Percentiles rank a stretch among this genome's conserved stretches.
These are phyloP conservation scores for Malus sylvestris DNA, from an alignment of 306 rosid genomes.

Conservation along the genomic window DNA sequence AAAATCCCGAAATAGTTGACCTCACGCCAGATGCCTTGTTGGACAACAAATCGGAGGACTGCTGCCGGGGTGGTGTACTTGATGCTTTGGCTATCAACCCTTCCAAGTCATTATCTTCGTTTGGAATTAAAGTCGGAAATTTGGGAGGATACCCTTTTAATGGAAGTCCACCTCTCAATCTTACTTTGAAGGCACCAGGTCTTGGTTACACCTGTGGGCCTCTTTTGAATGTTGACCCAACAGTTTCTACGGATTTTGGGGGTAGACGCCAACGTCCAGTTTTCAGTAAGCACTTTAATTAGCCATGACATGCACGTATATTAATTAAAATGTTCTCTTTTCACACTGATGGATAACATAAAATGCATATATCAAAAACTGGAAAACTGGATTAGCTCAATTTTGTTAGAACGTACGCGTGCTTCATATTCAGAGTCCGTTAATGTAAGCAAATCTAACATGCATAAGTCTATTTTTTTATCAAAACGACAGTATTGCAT, in stretches of 20 bases:
- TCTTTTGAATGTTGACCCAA: constrained; percentile 41
- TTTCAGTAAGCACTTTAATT: constrained; percentile 44
- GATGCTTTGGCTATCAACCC: constrained; percentile 46
- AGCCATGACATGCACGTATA: background rate
- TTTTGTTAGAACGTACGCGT: too few species aligned
- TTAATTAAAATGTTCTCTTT: background rate
- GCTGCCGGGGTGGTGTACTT: constrained; percentile 67
- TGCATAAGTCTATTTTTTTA: too few species aligned
- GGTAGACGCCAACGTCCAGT: constrained; percentile 61
- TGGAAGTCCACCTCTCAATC: constrained; percentile 40
- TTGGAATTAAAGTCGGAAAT: constrained; percentile 56
- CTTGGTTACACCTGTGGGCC: constrained; percentile 76
- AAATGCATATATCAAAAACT: background rate
- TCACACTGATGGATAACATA: background rate
- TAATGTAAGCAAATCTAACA: too few species aligned
- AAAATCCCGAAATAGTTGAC: constrained; percentile 50
- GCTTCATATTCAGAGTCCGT: too few species aligned
- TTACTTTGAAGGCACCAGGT: constrained; percentile 67
- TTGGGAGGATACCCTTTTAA: constrained; percentile 7
- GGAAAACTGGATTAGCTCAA: too few species aligned
- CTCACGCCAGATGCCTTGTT: constrained; percentile 31
- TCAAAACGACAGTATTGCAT: too few species aligned
- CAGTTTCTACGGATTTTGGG: constrained; percentile 42
- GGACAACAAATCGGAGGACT: constrained; percentile 44
- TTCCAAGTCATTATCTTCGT: constrained; percentile 50